phyloP scores from a whole-genome alignment of 2,329 filamentous ascomycete species.

The Xylariales sp. region DNA sequence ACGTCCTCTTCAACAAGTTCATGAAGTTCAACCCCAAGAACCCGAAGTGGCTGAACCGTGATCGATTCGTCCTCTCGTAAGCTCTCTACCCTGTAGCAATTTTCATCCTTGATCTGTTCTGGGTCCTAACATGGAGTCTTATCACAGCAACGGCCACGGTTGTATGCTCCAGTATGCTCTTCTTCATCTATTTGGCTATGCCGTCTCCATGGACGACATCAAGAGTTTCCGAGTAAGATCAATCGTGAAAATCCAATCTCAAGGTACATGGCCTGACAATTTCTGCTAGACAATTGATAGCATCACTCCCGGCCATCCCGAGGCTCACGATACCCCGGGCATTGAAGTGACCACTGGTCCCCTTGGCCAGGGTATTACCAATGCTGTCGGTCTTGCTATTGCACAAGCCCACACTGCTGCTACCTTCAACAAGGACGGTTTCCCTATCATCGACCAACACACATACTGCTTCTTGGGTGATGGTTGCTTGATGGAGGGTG shows the following conservation, averaged over 20 bases:
- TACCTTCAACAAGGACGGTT: slow-evolving; percentile 94
- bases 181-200: slow-evolving; percentile 93
- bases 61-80: slow-evolving; percentile 98
- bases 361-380: slow-evolving; percentile 94
- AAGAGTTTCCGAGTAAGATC: slow-evolving; percentile 88
- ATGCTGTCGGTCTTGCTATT: slow-evolving; percentile 96
- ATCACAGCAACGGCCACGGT: slow-evolving; percentile 83
- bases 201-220: slow-evolving; percentile 79
- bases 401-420: slow-evolving; percentile 88
- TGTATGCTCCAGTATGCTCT: slow-evolving; percentile 99
- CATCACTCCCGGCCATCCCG: slow-evolving; percentile 94
- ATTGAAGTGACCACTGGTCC: slow-evolving; percentile 97
- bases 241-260: background rate
- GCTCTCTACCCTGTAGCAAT: slow-evolving; percentile 26
- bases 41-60: slow-evolving; percentile 93
- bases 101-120: background rate
- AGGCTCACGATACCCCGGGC: slow-evolving; percentile 93
- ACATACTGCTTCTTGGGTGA: slow-evolving; percentile 97
- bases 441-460: slow-evolving; percentile 89
- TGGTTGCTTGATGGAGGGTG: slow-evolving; percentile 97
- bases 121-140: slow-evolving; percentile 5
- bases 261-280: slow-evolving; percentile 13
- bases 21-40: slow-evolving; percentile 99
- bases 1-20: slow-evolving; percentile 98
- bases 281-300: slow-evolving; percentile 44